phyloP scores from a whole-genome alignment of 441 rosid genomes.

The Croton setiger region DNA sequence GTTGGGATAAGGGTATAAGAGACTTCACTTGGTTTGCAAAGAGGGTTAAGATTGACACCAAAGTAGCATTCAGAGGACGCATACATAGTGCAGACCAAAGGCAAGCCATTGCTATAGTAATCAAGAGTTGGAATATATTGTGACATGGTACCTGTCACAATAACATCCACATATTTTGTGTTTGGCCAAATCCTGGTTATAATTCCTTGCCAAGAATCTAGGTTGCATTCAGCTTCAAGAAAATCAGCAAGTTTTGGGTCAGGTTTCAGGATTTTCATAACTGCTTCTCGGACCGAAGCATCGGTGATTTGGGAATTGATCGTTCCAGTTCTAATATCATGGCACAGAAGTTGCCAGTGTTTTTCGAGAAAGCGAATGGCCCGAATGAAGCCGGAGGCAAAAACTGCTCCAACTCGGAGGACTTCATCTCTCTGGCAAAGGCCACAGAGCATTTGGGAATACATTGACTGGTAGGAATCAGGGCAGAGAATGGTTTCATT shows the following conservation, averaged over 20 bases:
- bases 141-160: constrained; percentile 76
- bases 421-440: constrained; percentile 78
- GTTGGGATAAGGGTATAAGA: constrained; percentile 63
- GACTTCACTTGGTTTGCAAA: constrained; percentile 57
- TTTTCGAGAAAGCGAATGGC: constrained; percentile 88
- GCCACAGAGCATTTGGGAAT: constrained; percentile 94
- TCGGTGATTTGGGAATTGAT: constrained; percentile 65
- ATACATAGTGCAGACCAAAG: constrained; percentile 69
- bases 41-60: constrained; percentile 59
- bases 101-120: constrained; percentile 56
- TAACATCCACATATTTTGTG: constrained; percentile 82
- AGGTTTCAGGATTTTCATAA: constrained; percentile 69
- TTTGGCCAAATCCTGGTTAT: constrained; percentile 93
- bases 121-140: constrained; percentile 69
- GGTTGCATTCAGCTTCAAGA: constrained; percentile 53
- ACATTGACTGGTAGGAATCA: constrained; percentile 95
- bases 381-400: constrained; percentile 95
- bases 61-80: constrained; percentile 78
- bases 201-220: constrained; percentile 83
- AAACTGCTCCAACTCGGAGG: constrained; percentile 94
- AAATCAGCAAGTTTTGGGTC: constrained; percentile 79
- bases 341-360: constrained; percentile 58
- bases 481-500: constrained; percentile 91
- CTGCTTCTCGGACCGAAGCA: constrained; percentile 59
- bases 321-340: constrained; percentile 65